Base-by-base conservation (phyloP, 257 asterid genomes). In the Sherardia arvensis region DNA sequence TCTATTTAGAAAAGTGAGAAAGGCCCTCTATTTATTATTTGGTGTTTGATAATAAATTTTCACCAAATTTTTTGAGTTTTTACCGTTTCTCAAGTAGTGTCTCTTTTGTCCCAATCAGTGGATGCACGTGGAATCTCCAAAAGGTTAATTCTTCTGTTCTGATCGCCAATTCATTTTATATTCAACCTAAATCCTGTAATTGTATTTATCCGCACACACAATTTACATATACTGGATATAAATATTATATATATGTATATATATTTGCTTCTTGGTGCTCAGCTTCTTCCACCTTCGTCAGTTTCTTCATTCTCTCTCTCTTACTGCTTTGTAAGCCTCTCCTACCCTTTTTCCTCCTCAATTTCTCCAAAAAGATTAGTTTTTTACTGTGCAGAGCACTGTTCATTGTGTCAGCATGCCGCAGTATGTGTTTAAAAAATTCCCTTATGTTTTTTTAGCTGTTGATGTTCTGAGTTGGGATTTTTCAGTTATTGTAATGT, bases 261-360 rank as follows among this genome's bases (percentile, higher is more conserved):
- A 75, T 69, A 57, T 78, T 67, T 73, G 73, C 67, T 81, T 56
- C 77, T 67, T 75, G 74, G 67, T 81, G 26, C 79, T 78, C 82
- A 69, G 79, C 78, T 73, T 77, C 77, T 74, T 78, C 81, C 85
- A 64, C 73, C 71, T 73, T 80, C 60, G 64, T 73, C 83, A 56
- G 60, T 65, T 76, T 81, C 80, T 73, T 74, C 76, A 79, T 71
- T 70, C 83, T 70, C 79, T 79, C 78, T 62, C 70, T 67, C 74
- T 69, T 75, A 15, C 63, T 60, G 67, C 82, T 76, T 74, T 65
- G 95, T 87, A 81, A 76, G 92, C 59, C 69, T 66, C 78, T 77
- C 70, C 76, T 73, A 69, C 34, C 7, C 17, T 43, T 43, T 43
- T 43, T 43, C 20, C n/a, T 53, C 29, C 14, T 67, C 58, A 51